A percentile compares a stretch with the other conserved stretches of the same genome.
These are phyloP conservation scores for Malus hybrid DNA, from an alignment of 331 rosid genomes.

Conservation along the genomic window DNA sequence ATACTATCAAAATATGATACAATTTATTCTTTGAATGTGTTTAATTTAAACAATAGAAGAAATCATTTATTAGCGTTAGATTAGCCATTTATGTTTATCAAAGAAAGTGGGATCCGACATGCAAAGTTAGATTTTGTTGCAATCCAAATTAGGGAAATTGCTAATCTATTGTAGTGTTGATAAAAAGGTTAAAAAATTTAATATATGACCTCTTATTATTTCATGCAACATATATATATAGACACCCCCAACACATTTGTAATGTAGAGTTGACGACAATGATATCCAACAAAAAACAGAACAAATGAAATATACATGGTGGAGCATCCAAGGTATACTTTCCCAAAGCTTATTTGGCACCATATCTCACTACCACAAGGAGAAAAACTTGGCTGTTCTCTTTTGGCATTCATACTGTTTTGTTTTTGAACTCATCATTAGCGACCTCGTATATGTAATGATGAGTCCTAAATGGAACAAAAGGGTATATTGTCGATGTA, in stretches of 20 bases:
- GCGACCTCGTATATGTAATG: no score
- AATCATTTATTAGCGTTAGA: not conserved
- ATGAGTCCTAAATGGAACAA: no score
- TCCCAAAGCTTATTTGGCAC: not conserved
- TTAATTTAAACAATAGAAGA: no score
- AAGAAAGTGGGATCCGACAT: not conserved
- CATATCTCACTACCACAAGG: not conserved
- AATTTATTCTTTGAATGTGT: no score
- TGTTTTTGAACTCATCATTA: no score
- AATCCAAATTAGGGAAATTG: not conserved
- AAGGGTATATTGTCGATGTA: no score
- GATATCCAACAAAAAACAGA: not conserved
- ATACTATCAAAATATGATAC: no score
- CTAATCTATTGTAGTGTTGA: not conserved
- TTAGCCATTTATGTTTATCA: not conserved
- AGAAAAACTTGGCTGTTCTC: no score
- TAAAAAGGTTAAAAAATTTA: not conserved
- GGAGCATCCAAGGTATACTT: constrained; percentile 8
- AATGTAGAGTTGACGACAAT: not conserved
- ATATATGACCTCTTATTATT: not conserved
- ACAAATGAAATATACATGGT: not conserved
- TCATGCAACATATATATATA: not conserved
- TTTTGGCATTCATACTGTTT: no score
- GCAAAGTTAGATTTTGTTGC: not conserved
- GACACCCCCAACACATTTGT: not conserved